These are phyloP conservation scores for Phytopythium montanum DNA, from an alignment of 352 stramenopile genomes.

Conservation along the genomic window DNA sequence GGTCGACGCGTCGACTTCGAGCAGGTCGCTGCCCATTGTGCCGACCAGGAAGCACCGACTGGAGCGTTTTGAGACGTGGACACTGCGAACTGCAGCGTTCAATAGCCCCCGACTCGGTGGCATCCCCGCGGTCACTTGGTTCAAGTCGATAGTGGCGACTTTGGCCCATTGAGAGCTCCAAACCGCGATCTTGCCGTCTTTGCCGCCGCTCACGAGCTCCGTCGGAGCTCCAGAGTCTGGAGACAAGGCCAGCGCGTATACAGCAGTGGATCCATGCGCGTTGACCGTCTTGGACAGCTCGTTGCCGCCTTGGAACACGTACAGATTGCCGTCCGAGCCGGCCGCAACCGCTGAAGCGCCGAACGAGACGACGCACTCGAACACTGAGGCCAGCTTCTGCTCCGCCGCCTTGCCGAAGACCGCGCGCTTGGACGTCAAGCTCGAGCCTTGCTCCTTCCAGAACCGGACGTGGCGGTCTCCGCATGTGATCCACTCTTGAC, in stretches of 20 bases:
- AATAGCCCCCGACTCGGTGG: slow-evolving; percentile 18
- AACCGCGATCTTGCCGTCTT: slow-evolving; percentile 83
- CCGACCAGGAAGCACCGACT: slow-evolving; percentile 67
- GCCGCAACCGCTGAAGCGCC: slow-evolving; percentile 39
- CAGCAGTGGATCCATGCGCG: slow-evolving; percentile 30
- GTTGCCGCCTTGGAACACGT: slow-evolving; percentile 63
- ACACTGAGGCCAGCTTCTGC: slow-evolving; percentile 40
- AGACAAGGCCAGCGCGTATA: slow-evolving; percentile 2
- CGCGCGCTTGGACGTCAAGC: slow-evolving; percentile 64
- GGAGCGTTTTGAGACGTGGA: slow-evolving; percentile 29
- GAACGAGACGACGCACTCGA: slow-evolving; percentile 55
- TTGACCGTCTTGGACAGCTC: slow-evolving; percentile 46
- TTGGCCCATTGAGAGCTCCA: slow-evolving; percentile 64
- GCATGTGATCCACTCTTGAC: slow-evolving; percentile 63
- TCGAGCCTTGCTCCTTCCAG: slow-evolving; percentile 72
- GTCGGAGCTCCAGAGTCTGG: background rate
- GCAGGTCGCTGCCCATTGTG: slow-evolving; percentile 81
- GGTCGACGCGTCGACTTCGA: slow-evolving; percentile 75
- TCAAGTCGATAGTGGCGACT: slow-evolving; percentile 46
- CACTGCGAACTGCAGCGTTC: slow-evolving; percentile 41
- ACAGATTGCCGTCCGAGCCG: slow-evolving; percentile 69
- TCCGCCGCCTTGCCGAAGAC: slow-evolving; percentile 60
- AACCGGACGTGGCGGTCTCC: slow-evolving; percentile 73
- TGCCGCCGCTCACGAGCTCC: slow-evolving; percentile 81
- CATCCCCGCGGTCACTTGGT: slow-evolving; percentile 18